phyloP scores from a whole-genome alignment of 2,329 filamentous ascomycete genomes.

The Diaporthe nobilis region DNA sequence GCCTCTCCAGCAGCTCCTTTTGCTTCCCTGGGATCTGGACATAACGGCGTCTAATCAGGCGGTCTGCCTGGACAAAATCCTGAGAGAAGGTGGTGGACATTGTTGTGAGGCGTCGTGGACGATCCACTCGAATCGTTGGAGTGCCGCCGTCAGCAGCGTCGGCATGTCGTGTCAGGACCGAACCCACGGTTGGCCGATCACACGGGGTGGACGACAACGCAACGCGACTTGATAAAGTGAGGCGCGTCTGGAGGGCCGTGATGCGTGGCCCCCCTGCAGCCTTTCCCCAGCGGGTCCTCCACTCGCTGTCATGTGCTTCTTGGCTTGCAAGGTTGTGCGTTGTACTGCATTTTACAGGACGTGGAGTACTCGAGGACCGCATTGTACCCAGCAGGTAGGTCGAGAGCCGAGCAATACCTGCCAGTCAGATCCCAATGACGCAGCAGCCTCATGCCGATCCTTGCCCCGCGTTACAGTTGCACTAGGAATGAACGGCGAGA shows the following conservation, averaged over 20 bases:
- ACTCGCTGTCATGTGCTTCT: conserved; percentile 39
- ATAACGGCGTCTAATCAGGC: conserved; percentile 56
- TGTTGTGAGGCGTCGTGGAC: neutral
- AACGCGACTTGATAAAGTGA: conserved; percentile 28
- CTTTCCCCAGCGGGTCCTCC: conserved; percentile 15
- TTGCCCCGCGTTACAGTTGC: conserved; percentile 36
- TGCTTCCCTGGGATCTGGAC: conserved; percentile 65
- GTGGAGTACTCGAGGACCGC: neutral
- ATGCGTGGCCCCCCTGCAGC: conserved; percentile 10
- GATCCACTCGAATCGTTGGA: conserved; percentile 13
- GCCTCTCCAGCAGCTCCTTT: conserved; percentile 59
- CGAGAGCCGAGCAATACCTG: conserved; percentile 1
- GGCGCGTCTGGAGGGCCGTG: conserved; percentile 25
- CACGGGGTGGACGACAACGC: neutral
- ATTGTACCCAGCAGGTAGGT: neutral
- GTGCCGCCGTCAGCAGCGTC: conserved; percentile 2
- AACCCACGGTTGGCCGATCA: neutral
- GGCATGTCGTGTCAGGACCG: neutral
- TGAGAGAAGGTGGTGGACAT: conserved; percentile 42
- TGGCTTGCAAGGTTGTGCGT: conserved; percentile 12
- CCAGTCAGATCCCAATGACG: conserved; percentile 35
- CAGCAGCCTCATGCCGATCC: conserved; percentile 32
- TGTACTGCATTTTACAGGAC: neutral
- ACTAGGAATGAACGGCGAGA: neutral
- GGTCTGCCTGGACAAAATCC: conserved; percentile 47